phyloP scores from a whole-genome alignment of 2,329 filamentous ascomycete genomes.

The Sclerotinia subarctica region DNA sequence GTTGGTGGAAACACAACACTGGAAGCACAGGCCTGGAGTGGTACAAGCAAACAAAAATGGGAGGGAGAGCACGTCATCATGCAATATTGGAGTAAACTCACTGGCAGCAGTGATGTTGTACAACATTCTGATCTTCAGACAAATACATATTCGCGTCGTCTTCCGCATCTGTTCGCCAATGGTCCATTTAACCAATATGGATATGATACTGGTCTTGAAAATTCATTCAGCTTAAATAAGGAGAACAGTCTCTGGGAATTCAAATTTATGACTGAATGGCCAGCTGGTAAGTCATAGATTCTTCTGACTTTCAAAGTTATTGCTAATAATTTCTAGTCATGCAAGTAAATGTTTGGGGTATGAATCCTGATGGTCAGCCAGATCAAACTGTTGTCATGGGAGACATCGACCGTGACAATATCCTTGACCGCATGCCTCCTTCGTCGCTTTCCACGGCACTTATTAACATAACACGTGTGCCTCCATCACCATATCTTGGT shows the following conservation, averaged over 20 bases:
- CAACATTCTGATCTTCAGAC: conserved; percentile 56
- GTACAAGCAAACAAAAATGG: conserved; percentile 58
- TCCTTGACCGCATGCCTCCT: conserved; percentile 61
- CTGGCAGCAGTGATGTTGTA: conserved; percentile 57
- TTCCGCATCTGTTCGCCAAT: conserved; percentile 61
- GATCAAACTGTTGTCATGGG: conserved; percentile 59
- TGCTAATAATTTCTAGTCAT: conserved; percentile 33
- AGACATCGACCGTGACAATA: conserved; percentile 57
- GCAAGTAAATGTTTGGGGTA: conserved; percentile 65
- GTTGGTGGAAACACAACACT: conserved; percentile 49
- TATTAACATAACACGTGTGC: conserved; percentile 57
- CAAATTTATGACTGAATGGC: conserved; percentile 62
- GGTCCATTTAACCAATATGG: conserved; percentile 63
- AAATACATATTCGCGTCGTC: conserved; percentile 46
- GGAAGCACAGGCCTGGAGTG: conserved; percentile 51
- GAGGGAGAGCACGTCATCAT: conserved; percentile 59
- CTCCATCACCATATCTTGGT: conserved; percentile 52
- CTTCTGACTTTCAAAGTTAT: too few relatives aligned
- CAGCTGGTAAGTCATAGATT: conserved; percentile 42
- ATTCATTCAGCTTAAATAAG: conserved; percentile 48
- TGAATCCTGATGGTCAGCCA: conserved; percentile 59
- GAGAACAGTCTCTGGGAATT: conserved; percentile 53
- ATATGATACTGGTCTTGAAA: conserved; percentile 57
- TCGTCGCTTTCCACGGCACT: conserved; percentile 53
- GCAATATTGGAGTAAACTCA: conserved; percentile 59